phyloP scores from a whole-genome alignment of 2,329 filamentous ascomycete species.

The Pezicula radicicola region DNA sequence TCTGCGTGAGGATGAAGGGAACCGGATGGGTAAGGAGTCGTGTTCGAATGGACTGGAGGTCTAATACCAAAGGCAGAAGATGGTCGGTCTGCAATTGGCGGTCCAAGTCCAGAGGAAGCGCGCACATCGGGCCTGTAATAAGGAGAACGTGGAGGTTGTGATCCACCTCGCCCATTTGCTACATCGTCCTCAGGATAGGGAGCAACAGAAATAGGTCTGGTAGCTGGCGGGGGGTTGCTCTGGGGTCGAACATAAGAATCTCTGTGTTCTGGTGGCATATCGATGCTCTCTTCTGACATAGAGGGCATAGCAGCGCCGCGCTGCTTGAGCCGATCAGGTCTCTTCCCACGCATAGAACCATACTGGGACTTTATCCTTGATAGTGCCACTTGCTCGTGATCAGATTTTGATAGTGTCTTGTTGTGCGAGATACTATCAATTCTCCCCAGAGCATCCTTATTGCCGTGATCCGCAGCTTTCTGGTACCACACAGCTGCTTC shows the following conservation, averaged over 20 bases:
- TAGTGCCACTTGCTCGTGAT: slow-evolving; percentile 90
- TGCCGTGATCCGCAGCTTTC: slow-evolving; percentile 84
- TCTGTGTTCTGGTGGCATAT: slow-evolving; percentile 22
- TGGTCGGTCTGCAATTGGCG: slow-evolving; percentile 32
- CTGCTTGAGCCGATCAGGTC: slow-evolving; percentile 58
- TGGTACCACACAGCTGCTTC: slow-evolving; percentile 89
- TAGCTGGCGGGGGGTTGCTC: slow-evolving; percentile 8
- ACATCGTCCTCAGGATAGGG: slow-evolving; percentile 70
- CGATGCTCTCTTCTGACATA: slow-evolving; percentile 21
- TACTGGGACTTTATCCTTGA: slow-evolving; percentile 81
- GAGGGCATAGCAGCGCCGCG: slow-evolving; percentile 25
- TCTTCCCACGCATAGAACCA: slow-evolving; percentile 62
- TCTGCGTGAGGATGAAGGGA: slow-evolving; percentile 10
- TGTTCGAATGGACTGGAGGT: slow-evolving; percentile 32
- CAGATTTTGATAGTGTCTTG: slow-evolving; percentile 80
- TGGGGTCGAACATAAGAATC: slow-evolving; percentile 10
- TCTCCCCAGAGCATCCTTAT: slow-evolving; percentile 79
- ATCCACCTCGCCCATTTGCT: slow-evolving; percentile 30
- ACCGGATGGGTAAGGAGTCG: slow-evolving; percentile 6
- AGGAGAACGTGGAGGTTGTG: slow-evolving; percentile 23
- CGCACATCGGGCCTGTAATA: slow-evolving; percentile 46
- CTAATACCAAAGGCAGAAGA: slow-evolving; percentile 48
- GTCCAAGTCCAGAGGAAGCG: slow-evolving; percentile 42
- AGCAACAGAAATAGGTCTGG: slow-evolving; percentile 38
- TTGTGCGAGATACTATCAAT: slow-evolving; percentile 82